Conservation (phyloP, 2,329 filamentous ascomycete genomes). For the Botryotinia globosa region DNA sequence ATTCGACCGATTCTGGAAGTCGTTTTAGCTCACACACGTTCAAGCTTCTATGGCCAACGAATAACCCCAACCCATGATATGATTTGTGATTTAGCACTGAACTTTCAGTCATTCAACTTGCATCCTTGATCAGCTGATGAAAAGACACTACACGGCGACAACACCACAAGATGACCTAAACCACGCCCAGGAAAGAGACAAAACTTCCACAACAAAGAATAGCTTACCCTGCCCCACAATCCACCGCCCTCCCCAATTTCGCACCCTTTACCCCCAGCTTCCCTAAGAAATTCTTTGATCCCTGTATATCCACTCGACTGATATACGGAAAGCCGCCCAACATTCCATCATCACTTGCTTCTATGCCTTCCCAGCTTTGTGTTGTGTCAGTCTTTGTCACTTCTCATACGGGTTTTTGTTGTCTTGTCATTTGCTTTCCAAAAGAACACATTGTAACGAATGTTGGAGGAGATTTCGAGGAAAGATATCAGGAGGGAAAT, state of each 20-base stretch:
- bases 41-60: background rate
- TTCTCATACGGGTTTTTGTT: background rate
- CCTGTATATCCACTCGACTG: slow-evolving; percentile 68
- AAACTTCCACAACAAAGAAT: background rate
- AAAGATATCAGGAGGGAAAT: background rate
- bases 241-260: slow-evolving; percentile 39
- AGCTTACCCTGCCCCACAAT: slow-evolving; percentile 43
- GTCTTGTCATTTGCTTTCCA: fast-evolving
- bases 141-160: background rate
- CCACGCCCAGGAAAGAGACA: background rate
- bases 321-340: slow-evolving; percentile 71
- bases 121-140: background rate
- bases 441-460: background rate
- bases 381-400: background rate
- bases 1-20: slow-evolving; percentile 72
- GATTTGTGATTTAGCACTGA: background rate
- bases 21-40: background rate
- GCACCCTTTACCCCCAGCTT: slow-evolving; percentile 53
- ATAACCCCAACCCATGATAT: background rate
- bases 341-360: slow-evolving; percentile 66
- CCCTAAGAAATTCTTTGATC: slow-evolving; percentile 65
- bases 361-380: slow-evolving; percentile 47
- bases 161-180: background rate
- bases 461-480: background rate
- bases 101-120: background rate